Conservation (phyloP, 2,329 filamentous ascomycete genomes). For the Cladorrhinum sp. region DNA sequence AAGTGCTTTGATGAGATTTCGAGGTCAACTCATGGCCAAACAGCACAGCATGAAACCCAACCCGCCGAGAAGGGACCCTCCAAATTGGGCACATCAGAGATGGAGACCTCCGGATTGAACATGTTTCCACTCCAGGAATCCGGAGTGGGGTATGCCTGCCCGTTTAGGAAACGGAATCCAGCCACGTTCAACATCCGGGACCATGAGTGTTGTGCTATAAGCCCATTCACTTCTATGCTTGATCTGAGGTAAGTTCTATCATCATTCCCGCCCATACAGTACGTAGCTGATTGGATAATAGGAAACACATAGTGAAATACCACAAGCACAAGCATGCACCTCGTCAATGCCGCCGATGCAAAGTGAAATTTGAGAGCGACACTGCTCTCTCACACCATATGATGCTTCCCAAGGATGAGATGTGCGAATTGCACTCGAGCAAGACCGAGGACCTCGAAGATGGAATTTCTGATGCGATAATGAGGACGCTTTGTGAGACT, state of each 20-base stretch:
- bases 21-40: neutral
- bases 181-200: conserved; percentile 45
- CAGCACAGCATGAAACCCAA: neutral
- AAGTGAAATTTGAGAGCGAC: conserved; percentile 10
- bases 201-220: conserved; percentile 44
- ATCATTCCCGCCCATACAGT: neutral
- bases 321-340: conserved; percentile 6
- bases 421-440: conserved; percentile 20
- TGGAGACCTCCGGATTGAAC: conserved; percentile 1
- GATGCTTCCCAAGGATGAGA: conserved; percentile 23
- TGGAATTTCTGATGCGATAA: conserved; percentile 18
- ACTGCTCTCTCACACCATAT: conserved; percentile 15
- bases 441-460: conserved; percentile 18
- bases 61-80: neutral
- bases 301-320: conserved; percentile 20
- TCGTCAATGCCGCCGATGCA: conserved; percentile 24
- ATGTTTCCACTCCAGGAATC: neutral
- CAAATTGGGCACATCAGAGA: conserved; percentile 3
- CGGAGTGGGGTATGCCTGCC: conserved; percentile 32
- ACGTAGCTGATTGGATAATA: conserved; percentile 11
- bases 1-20: conserved; percentile 12
- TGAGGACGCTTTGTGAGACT: neutral
- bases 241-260: conserved; percentile 35
- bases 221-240: conserved; percentile 41
- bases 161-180: conserved; percentile 44